Conservation (phyloP, 2,329 filamentous ascomycete species). For the Colletotrichum musae region DNA sequence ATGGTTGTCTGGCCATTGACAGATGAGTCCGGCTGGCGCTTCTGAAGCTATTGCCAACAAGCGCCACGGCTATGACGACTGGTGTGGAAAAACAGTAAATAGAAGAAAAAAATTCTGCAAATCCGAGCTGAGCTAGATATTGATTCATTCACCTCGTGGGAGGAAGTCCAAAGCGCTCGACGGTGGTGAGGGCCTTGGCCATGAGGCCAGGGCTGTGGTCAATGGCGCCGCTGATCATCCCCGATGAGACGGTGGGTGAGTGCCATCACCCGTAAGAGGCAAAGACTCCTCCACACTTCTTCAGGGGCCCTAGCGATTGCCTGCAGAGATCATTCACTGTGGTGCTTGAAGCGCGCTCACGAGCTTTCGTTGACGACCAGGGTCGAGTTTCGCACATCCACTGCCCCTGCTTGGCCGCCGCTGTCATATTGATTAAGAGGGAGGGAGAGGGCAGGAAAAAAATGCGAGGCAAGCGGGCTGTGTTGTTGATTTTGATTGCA, state of each 20-base stretch:
- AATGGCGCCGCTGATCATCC: constrained; percentile 35
- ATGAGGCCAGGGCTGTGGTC: constrained; percentile 24
- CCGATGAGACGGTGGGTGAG: constrained; percentile 26
- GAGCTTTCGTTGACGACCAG: constrained; percentile 20
- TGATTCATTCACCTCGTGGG: neutral
- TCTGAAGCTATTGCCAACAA: constrained; percentile 29
- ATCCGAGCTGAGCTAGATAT: constrained; percentile 11
- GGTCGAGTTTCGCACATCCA: constrained; percentile 24
- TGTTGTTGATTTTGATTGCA: neutral
- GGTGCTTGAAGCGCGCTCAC: constrained; percentile 27
- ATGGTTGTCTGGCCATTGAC: constrained; percentile 1
- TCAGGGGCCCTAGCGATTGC: constrained; percentile 33
- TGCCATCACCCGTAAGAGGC: constrained; percentile 28
- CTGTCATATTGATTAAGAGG: constrained; percentile 28
- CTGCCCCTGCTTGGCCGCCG: constrained; percentile 23
- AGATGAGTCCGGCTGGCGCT: neutral
- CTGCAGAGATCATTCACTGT: constrained; percentile 37
- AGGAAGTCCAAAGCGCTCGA: constrained; percentile 23
- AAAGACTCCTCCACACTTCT: constrained; percentile 32
- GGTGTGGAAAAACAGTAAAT: constrained; percentile 1
- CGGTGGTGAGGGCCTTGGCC: constrained; percentile 2
- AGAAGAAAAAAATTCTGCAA: constrained; percentile 1
- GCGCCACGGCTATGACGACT: constrained; percentile 1
- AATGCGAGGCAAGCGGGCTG: neutral
- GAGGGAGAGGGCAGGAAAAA: neutral